Percentiles rank a stretch among this genome's conserved stretches.
These are phyloP conservation scores for Russula sp. DNA, from an alignment of 768 basidiomycete genomes.

Conservation along the genomic window DNA sequence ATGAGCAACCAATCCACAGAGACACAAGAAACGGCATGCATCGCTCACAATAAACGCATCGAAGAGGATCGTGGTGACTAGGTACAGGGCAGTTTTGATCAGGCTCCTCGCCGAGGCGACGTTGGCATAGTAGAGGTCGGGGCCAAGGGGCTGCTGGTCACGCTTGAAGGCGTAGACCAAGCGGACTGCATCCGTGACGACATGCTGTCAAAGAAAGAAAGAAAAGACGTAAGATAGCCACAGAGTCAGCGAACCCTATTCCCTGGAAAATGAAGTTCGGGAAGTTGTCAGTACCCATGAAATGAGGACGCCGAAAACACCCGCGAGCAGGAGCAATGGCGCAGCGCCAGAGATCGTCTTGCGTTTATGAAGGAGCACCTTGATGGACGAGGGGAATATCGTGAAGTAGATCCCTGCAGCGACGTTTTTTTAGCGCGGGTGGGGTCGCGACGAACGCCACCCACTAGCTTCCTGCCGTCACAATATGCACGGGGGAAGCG, in stretches of 20 bases:
- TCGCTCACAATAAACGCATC: constrained; percentile 27
- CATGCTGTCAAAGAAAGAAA: constrained; percentile 20
- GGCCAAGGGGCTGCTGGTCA: constrained; percentile 14
- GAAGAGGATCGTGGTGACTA: constrained; percentile 24
- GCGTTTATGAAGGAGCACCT: constrained; percentile 14
- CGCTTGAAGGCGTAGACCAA: constrained; percentile 24
- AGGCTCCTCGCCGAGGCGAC: constrained; percentile 23
- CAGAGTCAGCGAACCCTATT: background rate
- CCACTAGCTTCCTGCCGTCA: background rate
- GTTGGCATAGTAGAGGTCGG: constrained; percentile 22
- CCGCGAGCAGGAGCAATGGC: constrained; percentile 10
- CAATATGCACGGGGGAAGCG: background rate
- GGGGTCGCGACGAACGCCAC: background rate
- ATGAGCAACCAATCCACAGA: no score
- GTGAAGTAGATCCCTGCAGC: constrained; percentile 14
- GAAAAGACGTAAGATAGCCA: no score
- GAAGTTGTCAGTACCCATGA: constrained; percentile 16
- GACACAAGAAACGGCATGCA: background rate
- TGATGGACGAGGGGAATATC: background rate
- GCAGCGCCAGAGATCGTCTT: constrained; percentile 6
- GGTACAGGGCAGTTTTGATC: constrained; percentile 24
- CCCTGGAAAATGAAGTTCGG: background rate
- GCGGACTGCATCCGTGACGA: constrained; percentile 25
- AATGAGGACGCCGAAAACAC: constrained; percentile 13
- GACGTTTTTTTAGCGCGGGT: background rate